A percentile compares a stretch with the other conserved stretches of the same genome.
phyloP scores from a whole-genome alignment of 352 stramenopile genomes.

The Pythium folliculosum region DNA sequence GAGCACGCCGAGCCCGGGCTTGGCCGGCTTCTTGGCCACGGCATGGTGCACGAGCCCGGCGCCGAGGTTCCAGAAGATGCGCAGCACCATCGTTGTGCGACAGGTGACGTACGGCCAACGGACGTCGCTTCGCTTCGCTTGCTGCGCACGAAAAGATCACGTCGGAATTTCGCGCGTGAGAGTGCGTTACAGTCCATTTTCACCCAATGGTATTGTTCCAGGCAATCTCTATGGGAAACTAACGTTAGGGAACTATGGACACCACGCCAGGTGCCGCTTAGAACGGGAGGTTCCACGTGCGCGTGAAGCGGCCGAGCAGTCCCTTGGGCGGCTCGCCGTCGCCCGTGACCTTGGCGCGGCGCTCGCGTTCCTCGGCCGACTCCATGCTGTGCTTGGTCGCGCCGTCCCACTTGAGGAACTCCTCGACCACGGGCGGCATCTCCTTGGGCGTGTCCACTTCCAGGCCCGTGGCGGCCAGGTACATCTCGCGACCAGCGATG shows the following conservation, averaged over 20 bases:
- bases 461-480: constrained; percentile 17
- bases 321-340: constrained; percentile 18
- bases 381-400: constrained; percentile 36
- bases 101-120: background rate
- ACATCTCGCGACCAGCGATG: constrained; percentile 22
- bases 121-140: background rate
- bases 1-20: constrained; percentile 48
- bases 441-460: constrained; percentile 16
- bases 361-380: constrained; percentile 28
- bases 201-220: constrained; percentile 24
- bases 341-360: constrained; percentile 21
- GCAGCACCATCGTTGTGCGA: constrained; percentile 50
- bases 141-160: background rate
- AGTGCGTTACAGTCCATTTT: constrained; percentile 14
- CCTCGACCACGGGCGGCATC: constrained; percentile 33
- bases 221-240: constrained; percentile 11
- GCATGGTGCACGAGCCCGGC: constrained; percentile 49
- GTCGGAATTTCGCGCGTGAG: constrained; percentile 10
- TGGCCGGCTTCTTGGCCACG: constrained; percentile 41
- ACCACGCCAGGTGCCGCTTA: background rate
- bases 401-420: constrained; percentile 40
- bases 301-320: constrained; percentile 22
- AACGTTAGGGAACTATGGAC: background rate
- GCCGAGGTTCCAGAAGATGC: constrained; percentile 63
- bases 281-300: constrained; percentile 36